Evolutionary conservation across 2,329 filamentous ascomycete genomes (phyloP).

Genomic region (Cladosporium austrohemisphaericum): DNA sequence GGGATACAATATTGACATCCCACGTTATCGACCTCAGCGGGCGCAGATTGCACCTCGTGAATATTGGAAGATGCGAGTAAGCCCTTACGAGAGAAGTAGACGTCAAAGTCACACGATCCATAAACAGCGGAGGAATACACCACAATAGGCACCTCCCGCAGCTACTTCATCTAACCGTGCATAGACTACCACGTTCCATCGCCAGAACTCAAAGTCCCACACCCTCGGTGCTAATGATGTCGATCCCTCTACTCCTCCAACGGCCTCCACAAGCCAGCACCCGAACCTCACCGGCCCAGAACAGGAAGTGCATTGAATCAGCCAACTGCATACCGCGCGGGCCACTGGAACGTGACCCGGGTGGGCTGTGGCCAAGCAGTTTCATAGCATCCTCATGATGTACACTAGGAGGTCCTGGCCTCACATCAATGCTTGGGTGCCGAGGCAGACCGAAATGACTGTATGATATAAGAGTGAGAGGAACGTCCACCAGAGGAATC

Average conservation of each 20-base stretch:
- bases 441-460: background rate
- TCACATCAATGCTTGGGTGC: background rate
- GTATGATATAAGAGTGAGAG: background rate
- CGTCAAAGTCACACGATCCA: too few relatives aligned
- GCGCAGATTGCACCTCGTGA: too few relatives aligned
- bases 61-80: too few relatives aligned
- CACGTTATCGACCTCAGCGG: too few relatives aligned
- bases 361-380: background rate
- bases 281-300: background rate
- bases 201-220: constrained; percentile 4
- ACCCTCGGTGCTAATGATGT: background rate
- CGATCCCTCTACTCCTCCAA: background rate
- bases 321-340: background rate
- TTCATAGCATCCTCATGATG: constrained; percentile 3
- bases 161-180: background rate
- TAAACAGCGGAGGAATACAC: too few relatives aligned
- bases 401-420: background rate
- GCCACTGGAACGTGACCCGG: background rate
- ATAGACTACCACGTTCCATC: background rate
- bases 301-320: background rate
- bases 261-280: background rate
- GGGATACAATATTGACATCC: too few relatives aligned
- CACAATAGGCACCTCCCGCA: too few relatives aligned
- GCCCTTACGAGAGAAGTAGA: too few relatives aligned
- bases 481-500: background rate